phyloP scores from a whole-genome alignment of 1,139 yeast species.

The Sugiyamaella xylanicola region DNA sequence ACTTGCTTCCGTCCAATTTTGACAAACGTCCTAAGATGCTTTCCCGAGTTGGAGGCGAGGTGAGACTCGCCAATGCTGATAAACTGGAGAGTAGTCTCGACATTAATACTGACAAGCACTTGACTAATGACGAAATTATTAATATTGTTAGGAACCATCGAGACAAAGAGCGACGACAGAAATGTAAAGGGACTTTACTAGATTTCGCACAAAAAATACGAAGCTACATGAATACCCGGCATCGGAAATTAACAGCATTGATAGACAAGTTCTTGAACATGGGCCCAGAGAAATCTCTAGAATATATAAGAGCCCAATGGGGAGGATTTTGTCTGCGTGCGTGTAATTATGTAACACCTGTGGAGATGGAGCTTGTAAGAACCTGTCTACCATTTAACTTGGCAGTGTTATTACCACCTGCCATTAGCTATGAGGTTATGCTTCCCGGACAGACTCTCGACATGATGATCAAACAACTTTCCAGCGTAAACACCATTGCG shows the following conservation, averaged over 20 bases:
- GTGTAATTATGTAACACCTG: constrained; percentile 8
- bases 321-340: constrained; percentile 11
- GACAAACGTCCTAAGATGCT: constrained; percentile 1
- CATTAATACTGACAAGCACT: background rate
- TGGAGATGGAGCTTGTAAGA: constrained; percentile 8
- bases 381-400: constrained; percentile 10
- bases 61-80: background rate
- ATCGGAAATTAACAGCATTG: constrained; percentile 2
- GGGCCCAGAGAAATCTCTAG: constrained; percentile 13
- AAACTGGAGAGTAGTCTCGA: background rate
- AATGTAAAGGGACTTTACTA: constrained; percentile 7
- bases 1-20: constrained; percentile 10
- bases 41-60: constrained; percentile 1
- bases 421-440: background rate
- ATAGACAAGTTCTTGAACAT: constrained; percentile 1
- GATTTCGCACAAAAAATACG: constrained; percentile 9
- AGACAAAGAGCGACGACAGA: constrained; percentile 13
- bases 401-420: constrained; percentile 8
- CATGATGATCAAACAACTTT: constrained; percentile 6
- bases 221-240: constrained; percentile 11
- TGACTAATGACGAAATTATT: constrained; percentile 1
- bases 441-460: constrained; percentile 8
- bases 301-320: constrained; percentile 10
- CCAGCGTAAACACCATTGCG: background rate
- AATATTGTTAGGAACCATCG: constrained; percentile 3